Base-by-base conservation (phyloP, 768 basidiomycete species). In the Galerina marginata region DNA sequence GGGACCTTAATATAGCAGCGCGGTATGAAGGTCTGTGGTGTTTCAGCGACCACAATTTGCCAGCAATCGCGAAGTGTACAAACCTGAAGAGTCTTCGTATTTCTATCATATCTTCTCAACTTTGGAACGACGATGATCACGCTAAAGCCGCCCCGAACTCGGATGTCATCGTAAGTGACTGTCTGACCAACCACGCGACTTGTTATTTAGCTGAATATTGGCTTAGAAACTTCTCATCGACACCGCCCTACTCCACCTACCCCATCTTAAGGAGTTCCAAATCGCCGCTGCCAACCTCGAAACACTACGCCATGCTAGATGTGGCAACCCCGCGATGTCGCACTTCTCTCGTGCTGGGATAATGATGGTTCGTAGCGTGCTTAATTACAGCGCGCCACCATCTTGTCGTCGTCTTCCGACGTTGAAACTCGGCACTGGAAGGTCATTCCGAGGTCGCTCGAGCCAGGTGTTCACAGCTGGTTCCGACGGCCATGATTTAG, bases 21-120 rank as follows among this genome's bases (percentile, higher is more conserved):
- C 20, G 29, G n/a, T 60, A 57, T 46, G 61, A 65, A 33, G 64
- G 64, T 11, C 33, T 54, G 3, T 65, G 64, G 64, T 65, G 64
- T 50, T 62, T 65, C 39, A 47, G 61, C 39, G 36, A 56, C 11
- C 58, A 62, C 37, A 60, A 62, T 33, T 40, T 54, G 20, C 11
- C 44, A 5, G 56, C 54, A 12, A 12, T 65, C 2, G 44, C 58
- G n/a, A 54, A 43, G 9, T 60, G 52, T 39, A 26, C 44, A 33
- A 47, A 38, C 5, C 49, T 58, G 7, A 20, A 42, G 11, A 48
- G 23, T 14, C 43, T 59, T 20, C 29, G 38, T 20, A 54, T 55
- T 45, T 38, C 15, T 26, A 43, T 62, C 33, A 54, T 49, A 9
- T 57, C 56, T 9, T 40, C 43, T 4, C 38, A 56, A 40, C 14